A percentile compares a stretch with the other conserved stretches of the same genome.
These are phyloP conservation scores for Phialophora macrospora DNA, from an alignment of 2,329 filamentous ascomycete species.

Conservation along the genomic window DNA sequence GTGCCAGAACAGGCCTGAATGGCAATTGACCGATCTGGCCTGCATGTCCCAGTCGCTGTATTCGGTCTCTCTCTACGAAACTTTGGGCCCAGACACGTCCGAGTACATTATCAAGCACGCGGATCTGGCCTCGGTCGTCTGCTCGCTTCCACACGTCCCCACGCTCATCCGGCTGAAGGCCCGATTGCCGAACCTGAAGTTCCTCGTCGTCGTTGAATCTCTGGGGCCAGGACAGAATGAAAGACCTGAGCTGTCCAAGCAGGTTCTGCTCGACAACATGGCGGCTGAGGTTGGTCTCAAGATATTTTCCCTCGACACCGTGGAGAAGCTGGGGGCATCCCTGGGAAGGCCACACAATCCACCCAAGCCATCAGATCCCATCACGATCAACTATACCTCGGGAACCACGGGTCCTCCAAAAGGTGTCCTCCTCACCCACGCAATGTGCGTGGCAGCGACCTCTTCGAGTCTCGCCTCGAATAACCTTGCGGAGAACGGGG, in stretches of 20 bases:
- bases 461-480: conserved; percentile 67
- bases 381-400: conserved; percentile 74
- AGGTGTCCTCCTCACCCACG: conserved; percentile 74
- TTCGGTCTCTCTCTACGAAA: conserved; percentile 95
- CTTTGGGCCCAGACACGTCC: conserved; percentile 84
- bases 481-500: conserved; percentile 62
- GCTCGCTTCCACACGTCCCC: conserved; percentile 80
- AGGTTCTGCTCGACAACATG: conserved; percentile 73
- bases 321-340: conserved; percentile 78
- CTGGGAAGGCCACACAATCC: conserved; percentile 72
- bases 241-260: conserved; percentile 75
- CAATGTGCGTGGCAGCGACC: conserved; percentile 69
- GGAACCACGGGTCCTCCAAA: conserved; percentile 69
- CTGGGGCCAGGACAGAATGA: conserved; percentile 74
- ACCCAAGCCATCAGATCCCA: conserved; percentile 73
- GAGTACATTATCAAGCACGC: conserved; percentile 97
- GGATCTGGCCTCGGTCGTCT: conserved; percentile 73
- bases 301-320: conserved; percentile 77
- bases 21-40: conserved; percentile 86
- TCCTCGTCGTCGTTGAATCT: conserved; percentile 85
- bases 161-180: conserved; percentile 78
- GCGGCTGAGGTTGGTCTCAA: conserved; percentile 73
- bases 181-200: conserved; percentile 78
- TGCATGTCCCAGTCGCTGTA: conserved; percentile 85
- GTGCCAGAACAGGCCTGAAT: conserved; percentile 86